A percentile compares a stretch with the other conserved stretches of the same genome.
Evolutionary conservation across 208 protist genomes (phyloP).

Genomic region (Tetramitus jugosus): DNA sequence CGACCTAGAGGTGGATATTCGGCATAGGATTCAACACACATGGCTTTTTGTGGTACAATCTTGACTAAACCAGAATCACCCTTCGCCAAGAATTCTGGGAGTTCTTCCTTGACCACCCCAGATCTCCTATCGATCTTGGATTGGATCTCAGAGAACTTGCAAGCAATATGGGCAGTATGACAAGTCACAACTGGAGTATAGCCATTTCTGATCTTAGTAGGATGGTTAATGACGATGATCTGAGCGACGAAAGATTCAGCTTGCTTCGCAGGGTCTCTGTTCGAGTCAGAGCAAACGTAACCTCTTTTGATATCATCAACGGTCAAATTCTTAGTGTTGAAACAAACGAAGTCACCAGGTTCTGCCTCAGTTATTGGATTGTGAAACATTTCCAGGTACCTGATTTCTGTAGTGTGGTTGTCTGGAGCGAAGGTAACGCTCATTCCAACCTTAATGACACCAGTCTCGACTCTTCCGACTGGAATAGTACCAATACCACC

Average conservation of each 20-base stretch:
- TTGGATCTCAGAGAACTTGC: slow-evolving; percentile 69
- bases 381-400: slow-evolving; percentile 47
- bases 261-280: slow-evolving; percentile 57
- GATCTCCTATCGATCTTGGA: slow-evolving; percentile 80
- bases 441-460: slow-evolving; percentile 42
- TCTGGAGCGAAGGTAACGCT: slow-evolving; percentile 47
- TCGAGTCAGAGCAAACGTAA: slow-evolving; percentile 56
- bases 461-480: slow-evolving; percentile 73
- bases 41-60: slow-evolving; percentile 69
- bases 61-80: slow-evolving; percentile 79
- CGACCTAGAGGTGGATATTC: slow-evolving; percentile 85
- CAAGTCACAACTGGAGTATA: slow-evolving; percentile 78
- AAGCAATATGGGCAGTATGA: too few relatives aligned
- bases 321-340: slow-evolving; percentile 84
- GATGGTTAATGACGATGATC: slow-evolving; percentile 85
- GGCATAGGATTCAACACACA: too few relatives aligned
- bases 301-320: slow-evolving; percentile 80
- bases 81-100: slow-evolving; percentile 70
- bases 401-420: slow-evolving; percentile 37
- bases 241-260: slow-evolving; percentile 67
- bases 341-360: slow-evolving; percentile 54
- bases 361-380: slow-evolving; percentile 25
- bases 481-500: slow-evolving; percentile 92
- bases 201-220: slow-evolving; percentile 69
- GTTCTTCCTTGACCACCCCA: slow-evolving; percentile 74